These are phyloP conservation scores for Malassezia yamatoensis DNA, from an alignment of 1,284 basidiomycete species.

Conservation along the genomic window DNA sequence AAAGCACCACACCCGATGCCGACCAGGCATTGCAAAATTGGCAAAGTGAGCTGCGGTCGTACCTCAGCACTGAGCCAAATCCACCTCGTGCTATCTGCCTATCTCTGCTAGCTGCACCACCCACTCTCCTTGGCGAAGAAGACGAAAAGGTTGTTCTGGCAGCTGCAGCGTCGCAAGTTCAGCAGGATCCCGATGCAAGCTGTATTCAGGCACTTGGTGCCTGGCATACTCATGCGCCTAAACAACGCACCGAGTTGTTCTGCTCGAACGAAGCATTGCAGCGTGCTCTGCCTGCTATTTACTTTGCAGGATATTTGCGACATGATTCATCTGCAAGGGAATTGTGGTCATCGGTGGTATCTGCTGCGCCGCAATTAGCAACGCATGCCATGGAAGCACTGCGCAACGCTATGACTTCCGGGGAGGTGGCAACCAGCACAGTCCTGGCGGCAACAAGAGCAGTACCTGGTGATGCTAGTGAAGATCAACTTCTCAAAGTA, in stretches of 20 bases:
- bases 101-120: constrained; percentile 5
- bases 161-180: not conserved
- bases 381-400: constrained; percentile 2
- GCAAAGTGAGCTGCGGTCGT: not conserved
- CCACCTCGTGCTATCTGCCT: not conserved
- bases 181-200: not conserved
- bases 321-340: not conserved
- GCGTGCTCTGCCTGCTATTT: not conserved
- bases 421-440: not conserved
- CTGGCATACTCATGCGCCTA: not conserved
- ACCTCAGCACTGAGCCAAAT: not conserved
- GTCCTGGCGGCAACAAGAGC: not conserved
- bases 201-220: not conserved
- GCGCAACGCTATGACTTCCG: not conserved
- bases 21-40: not conserved
- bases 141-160: not conserved
- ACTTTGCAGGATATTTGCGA: not conserved
- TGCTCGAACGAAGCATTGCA: not conserved
- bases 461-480: not conserved
- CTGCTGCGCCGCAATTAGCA: not conserved
- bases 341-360: not conserved
- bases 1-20: not conserved
- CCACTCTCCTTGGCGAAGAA: not conserved
- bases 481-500: not conserved
- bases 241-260: not conserved